Evolutionary conservation across 176 grass and related monocot genomes (phyloP).

Genomic region (Cenchrus americanus): DNA sequence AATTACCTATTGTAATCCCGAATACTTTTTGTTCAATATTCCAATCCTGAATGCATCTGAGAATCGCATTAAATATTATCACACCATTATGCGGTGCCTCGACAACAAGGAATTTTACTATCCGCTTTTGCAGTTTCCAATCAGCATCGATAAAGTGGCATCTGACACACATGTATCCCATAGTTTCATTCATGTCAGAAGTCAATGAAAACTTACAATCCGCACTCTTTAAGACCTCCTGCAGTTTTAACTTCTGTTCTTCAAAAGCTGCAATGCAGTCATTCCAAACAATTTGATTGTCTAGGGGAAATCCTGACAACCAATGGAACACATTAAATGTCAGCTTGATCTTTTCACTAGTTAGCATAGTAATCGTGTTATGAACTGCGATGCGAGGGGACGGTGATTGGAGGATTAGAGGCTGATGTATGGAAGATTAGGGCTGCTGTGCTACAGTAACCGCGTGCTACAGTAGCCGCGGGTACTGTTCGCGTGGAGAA

Average conservation of each 20-base stretch:
- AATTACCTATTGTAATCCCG: neutral
- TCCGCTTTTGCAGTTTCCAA: conserved; percentile 10
- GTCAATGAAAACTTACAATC: conserved; percentile 2
- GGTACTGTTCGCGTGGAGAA: no score
- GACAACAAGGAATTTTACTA: neutral
- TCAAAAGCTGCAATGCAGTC: conserved; percentile 9
- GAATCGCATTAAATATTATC: neutral
- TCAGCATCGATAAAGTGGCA: conserved; percentile 15
- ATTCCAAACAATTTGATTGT: conserved; percentile 1
- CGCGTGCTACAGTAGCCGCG: no score
- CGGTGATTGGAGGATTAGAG: no score
- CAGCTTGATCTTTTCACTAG: neutral
- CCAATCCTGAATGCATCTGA: conserved; percentile 13
- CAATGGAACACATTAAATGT: neutral
- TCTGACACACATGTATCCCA: conserved; percentile 13
- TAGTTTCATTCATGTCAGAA: neutral
- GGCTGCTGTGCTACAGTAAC: no score
- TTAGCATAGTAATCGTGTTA: neutral
- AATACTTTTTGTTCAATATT: conserved; percentile 16
- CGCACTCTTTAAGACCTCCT: neutral
- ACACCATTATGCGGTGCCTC: neutral
- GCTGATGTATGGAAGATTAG: no score
- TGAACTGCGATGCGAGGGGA: no score
- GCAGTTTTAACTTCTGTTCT: neutral
- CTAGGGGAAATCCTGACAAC: neutral